Evolutionary conservation across 371 early-diverging fungal species (phyloP).

Genomic region (Zychaea mexicana): DNA sequence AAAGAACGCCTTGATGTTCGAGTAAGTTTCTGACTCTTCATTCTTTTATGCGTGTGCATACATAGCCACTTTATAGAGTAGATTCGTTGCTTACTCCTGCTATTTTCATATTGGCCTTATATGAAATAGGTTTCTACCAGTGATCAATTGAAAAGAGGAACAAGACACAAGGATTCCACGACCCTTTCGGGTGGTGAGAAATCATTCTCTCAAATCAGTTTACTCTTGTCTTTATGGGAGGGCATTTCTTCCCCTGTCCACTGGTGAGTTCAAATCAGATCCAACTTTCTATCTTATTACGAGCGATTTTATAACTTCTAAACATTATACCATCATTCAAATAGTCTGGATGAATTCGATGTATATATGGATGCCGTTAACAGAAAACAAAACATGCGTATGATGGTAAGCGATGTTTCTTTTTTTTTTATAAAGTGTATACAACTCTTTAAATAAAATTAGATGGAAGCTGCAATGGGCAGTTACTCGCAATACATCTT

Average conservation of each 20-base stretch:
- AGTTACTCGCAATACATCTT: slow-evolving; percentile 88
- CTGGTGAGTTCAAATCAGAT: slow-evolving; percentile 59
- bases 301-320: not conserved
- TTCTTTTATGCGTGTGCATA: not conserved
- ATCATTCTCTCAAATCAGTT: slow-evolving; percentile 97
- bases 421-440: not conserved
- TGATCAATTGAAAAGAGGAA: slow-evolving; percentile 45
- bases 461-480: slow-evolving; percentile 77
- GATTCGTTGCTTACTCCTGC: not conserved
- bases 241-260: slow-evolving; percentile 94
- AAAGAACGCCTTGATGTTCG: slow-evolving; percentile 69
- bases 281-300: not conserved
- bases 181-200: slow-evolving; percentile 99
- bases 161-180: slow-evolving; percentile 80
- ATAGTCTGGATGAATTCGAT: slow-evolving; percentile 98
- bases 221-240: slow-evolving; percentile 97
- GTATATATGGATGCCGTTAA: slow-evolving; percentile 99
- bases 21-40: slow-evolving; percentile 38
- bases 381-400: slow-evolving; percentile 81
- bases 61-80: not conserved
- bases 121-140: slow-evolving; percentile 43
- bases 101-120: no score
- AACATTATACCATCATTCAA: not conserved
- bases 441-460: not conserved
- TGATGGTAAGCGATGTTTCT: slow-evolving; percentile 61